Evolutionary conservation across 306 rosid genomes (phyloP), one percentile per base, ranked within the genome.

Genomic region (Quercus ilex): DNA sequence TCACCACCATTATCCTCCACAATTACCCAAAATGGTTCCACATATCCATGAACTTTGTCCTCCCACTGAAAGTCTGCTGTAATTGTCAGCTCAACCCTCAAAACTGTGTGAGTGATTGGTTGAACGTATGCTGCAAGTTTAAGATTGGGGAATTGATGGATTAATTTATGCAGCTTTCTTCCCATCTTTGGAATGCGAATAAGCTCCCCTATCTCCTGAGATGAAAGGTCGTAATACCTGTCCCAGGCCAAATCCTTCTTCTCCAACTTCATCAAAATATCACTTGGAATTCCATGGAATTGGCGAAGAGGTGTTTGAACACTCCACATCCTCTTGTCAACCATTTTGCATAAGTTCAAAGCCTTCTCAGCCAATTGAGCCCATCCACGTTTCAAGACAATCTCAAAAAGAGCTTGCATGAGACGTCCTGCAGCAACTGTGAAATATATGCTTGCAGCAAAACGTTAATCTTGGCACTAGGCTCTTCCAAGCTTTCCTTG

Each of bases 1-100:
- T 92, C 99, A 5, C 97, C 93, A 69, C 92, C 99, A 76, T 86
- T 91, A 84, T 94, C 97, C 93, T 94, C 99, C 85, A 94, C 97
- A 78, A 92, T 89, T 67, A 92, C 91, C 97, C 99, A 94, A 85
- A 92, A 92, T 38, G 97, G 94, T 86, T 94, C 97, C 70, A 92
- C 97, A 82, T 88, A 92, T 62, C 99, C 99, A 79, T 92, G 99
- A 77, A 94, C 73, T 81, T 89, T 90, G 86, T 94, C 99, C 75
- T 94, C 99, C 99, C 99, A 92, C 55, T 92, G 88, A 74, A 94
- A 94, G 85, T 92, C 97, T 1, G 97, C 97, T 33, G 97, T 94
- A 74, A 94, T 85, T 1, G 76, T 90, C 77, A 94, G 97, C 88
- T 94, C 99, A 81, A 94, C 93, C 89, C 93, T 85, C 92, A 94